Conservation (phyloP, 495 filamentous ascomycete genomes). For the Xeromyces bisporus region DNA sequence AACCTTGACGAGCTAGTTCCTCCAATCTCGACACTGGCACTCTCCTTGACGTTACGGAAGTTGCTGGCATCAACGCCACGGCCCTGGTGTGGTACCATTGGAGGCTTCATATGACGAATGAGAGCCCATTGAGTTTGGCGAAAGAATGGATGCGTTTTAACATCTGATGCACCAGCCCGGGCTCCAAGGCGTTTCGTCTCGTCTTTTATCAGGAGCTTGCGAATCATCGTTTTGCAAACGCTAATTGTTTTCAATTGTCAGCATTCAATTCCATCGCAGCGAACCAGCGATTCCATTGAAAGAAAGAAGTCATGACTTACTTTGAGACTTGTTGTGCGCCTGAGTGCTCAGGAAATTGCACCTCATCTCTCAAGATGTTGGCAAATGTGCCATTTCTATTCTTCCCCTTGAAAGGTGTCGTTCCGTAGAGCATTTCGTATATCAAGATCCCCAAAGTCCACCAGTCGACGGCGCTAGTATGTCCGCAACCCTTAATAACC, state of each 20-base stretch:
- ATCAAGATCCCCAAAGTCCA: conserved; percentile 96
- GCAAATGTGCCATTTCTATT: conserved; percentile 96
- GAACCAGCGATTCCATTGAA: conserved; percentile 4
- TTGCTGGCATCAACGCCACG: conserved; percentile 87
- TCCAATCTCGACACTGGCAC: conserved; percentile 83
- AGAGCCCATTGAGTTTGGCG: conserved; percentile 89
- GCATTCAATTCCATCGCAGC: too few species aligned
- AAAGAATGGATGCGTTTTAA: conserved; percentile 95
- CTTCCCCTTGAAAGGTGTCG: conserved; percentile 98
- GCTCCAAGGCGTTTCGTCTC: conserved; percentile 90
- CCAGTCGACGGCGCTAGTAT: conserved; percentile 97
- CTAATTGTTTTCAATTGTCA: conserved; percentile 34
- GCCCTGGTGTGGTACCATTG: conserved; percentile 88
- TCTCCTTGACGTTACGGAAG: conserved; percentile 96
- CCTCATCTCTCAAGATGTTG: conserved; percentile 90
- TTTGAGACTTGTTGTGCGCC: conserved; percentile 75
- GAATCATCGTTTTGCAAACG: conserved; percentile 89
- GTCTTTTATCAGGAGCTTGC: conserved; percentile 94
- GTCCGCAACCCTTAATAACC: conserved; percentile 95
- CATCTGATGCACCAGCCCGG: conserved; percentile 87
- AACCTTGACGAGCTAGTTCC: conserved; percentile 36
- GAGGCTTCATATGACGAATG: conserved; percentile 95
- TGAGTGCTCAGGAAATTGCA: conserved; percentile 79
- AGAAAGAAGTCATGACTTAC: conserved; percentile 33
- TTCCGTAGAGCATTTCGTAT: conserved; percentile 98